Conservation (phyloP, 2,329 filamentous ascomycete genomes). For the Phaeosphaeria sp. region DNA sequence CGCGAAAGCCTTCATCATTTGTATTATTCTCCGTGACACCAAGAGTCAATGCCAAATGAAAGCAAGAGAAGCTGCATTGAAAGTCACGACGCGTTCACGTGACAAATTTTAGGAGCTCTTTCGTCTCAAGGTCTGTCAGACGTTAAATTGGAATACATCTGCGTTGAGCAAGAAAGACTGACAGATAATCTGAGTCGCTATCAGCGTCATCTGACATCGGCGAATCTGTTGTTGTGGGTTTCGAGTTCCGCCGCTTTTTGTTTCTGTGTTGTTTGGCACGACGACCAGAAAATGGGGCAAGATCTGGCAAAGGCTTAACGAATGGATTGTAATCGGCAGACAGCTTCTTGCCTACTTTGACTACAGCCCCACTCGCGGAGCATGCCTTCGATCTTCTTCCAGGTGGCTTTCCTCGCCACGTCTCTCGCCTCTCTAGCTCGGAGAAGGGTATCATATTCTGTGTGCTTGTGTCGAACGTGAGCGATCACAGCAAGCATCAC, state of each 20-base stretch:
- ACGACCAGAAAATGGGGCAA: not conserved
- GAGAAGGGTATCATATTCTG: constrained; percentile 55
- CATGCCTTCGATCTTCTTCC: constrained; percentile 26
- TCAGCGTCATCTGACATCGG: not conserved
- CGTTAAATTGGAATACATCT: not conserved
- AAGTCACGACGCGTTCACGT: too few species aligned
- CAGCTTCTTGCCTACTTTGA: constrained; percentile 22
- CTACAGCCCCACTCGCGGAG: constrained; percentile 34
- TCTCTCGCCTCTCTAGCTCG: constrained; percentile 21
- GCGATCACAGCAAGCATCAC: constrained; percentile 58
- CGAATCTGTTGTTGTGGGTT: not conserved
- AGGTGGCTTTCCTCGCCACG: constrained; percentile 30
- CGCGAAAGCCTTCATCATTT: too few species aligned
- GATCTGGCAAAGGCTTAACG: not conserved
- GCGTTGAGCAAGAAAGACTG: not conserved
- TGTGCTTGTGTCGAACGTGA: constrained; percentile 58
- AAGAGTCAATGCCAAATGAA: too few species aligned
- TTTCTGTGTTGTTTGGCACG: not conserved
- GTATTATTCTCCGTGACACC: too few species aligned
- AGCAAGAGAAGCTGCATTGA: too few species aligned
- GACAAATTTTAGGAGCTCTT: too few species aligned
- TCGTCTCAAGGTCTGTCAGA: not conserved
- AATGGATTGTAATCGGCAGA: not conserved
- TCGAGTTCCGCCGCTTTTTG: not conserved
- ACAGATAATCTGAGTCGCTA: not conserved